Percentiles rank a stretch among this genome's conserved stretches.
Evolutionary conservation across 345 rosid genomes (phyloP).

Genomic region (Cardamine chenopodiifolia): DNA sequence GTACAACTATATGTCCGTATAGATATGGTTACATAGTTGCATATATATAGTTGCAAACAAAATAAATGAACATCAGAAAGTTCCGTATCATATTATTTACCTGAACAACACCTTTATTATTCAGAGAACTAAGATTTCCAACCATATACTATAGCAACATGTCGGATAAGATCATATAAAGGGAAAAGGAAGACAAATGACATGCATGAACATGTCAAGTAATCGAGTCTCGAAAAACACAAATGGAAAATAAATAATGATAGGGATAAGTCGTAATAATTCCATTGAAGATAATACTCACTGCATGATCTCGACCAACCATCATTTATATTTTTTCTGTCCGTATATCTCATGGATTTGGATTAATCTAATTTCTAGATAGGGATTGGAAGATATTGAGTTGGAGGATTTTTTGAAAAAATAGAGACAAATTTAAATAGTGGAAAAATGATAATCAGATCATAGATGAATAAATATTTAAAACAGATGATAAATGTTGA

Average conservation of each 20-base stretch:
- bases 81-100: slow-evolving; percentile 17
- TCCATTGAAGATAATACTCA: neutral
- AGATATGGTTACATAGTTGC: neutral
- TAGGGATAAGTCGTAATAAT: neutral
- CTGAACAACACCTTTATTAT: slow-evolving; percentile 12
- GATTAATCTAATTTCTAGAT: neutral
- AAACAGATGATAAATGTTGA: neutral
- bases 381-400: neutral
- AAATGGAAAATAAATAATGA: slow-evolving; percentile 7
- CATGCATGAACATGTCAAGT: slow-evolving; percentile 7
- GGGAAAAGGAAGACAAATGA: slow-evolving; percentile 15
- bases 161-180: neutral
- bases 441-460: too few relatives aligned
- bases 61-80: slow-evolving; percentile 10
- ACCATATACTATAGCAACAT: slow-evolving; percentile 25
- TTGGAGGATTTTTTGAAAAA: neutral
- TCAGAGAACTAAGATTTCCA: slow-evolving; percentile 19
- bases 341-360: neutral
- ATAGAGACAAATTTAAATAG: neutral
- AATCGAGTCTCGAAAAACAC: slow-evolving; percentile 7
- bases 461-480: too few relatives aligned
- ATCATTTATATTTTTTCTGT: neutral
- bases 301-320: neutral
- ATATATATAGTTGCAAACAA: neutral
- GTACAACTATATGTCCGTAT: neutral